Conservation (phyloP, 2,329 filamentous ascomycete species). For the Rhytidhysteron rufulum region DNA sequence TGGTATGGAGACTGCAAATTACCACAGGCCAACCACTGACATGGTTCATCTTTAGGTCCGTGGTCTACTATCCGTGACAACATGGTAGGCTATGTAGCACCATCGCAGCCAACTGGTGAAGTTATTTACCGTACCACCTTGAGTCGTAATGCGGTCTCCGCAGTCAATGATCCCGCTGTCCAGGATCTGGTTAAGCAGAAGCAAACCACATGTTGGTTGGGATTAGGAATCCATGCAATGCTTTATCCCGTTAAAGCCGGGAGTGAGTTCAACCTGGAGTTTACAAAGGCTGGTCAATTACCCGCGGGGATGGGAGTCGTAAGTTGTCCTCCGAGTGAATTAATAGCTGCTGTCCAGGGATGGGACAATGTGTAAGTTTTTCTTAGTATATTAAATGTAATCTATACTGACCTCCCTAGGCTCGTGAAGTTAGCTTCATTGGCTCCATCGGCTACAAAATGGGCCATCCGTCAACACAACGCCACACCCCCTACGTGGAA, state of each 20-base stretch:
- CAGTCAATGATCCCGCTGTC: conserved; percentile 8
- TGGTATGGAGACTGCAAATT: conserved; percentile 2
- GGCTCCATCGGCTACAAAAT: conserved; percentile 7
- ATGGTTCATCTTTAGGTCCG: conserved; percentile 4
- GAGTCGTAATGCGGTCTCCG: conserved; percentile 2
- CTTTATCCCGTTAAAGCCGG: conserved; percentile 57
- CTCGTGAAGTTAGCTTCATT: conserved; percentile 6
- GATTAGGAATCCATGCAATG: conserved; percentile 55
- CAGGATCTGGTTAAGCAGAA: conserved; percentile 8
- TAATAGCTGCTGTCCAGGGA: conserved; percentile 52
- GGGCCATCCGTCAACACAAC: conserved; percentile 12
- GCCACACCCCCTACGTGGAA: conserved; percentile 11
- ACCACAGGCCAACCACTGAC: neutral
- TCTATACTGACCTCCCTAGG: no score
- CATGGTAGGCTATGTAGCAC: conserved; percentile 41
- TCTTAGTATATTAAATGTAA: no score
- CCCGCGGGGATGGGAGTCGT: conserved; percentile 48
- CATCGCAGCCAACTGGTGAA: conserved; percentile 56
- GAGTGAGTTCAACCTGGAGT: conserved; percentile 58
- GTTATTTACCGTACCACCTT: conserved; percentile 52
- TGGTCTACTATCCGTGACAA: conserved; percentile 9
- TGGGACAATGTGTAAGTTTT: conserved; percentile 65
- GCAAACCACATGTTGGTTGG: conserved; percentile 23
- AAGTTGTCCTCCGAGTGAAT: conserved; percentile 53
- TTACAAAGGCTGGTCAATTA: conserved; percentile 59